Evolutionary conservation across 179 eudicot species (phyloP), one percentile per base, ranked within the genome.

Genomic region (Beta lomatogona): DNA sequence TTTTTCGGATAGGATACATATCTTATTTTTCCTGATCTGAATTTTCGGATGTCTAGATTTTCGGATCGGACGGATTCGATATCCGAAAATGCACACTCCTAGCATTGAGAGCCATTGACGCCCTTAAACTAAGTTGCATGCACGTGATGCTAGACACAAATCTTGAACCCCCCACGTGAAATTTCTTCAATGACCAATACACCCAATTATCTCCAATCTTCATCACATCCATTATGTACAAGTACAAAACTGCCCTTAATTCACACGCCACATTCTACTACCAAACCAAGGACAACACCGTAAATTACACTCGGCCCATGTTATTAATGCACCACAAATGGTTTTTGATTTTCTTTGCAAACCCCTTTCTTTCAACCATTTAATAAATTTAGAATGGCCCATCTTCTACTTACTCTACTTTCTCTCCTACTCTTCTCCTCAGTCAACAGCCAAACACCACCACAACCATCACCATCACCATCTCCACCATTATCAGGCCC

Each of bases 81-180:
- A 25, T 25, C 28, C 28, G 28, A 25, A 25, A 25, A 25, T 25
- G 28, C 28, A 25, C 28, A 25, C 28, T 25, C 28, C 28, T 25
- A 25, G 28, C 28, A 25, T 46, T 46, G 50, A 7, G 50, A 7
- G 8, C 6, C 50, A 46, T 46, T 46, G 50, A 46, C 50, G 50
- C 1, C 6, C 50, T 46, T 4, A 46, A 46, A 4, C 50, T 4
- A 9, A 9, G 68, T 64, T 64, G 5, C 68, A 11, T 18, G 72
- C 84, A 61, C 78, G 81, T 82, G 85, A 77, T 73, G 64, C 28
- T 52, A 72, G 71, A 71, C 80, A 77, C 61, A 67, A 53, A 60
- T 77, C 80, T 52, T 77, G 57, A 64, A 50, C 66, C 22, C 73
- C 77, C 81, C 85, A 71, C 73, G 85, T 82, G 85, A 54, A 14